Evolutionary conservation across 768 basidiomycete species (phyloP).

Genomic region (Trametes gibbosa): DNA sequence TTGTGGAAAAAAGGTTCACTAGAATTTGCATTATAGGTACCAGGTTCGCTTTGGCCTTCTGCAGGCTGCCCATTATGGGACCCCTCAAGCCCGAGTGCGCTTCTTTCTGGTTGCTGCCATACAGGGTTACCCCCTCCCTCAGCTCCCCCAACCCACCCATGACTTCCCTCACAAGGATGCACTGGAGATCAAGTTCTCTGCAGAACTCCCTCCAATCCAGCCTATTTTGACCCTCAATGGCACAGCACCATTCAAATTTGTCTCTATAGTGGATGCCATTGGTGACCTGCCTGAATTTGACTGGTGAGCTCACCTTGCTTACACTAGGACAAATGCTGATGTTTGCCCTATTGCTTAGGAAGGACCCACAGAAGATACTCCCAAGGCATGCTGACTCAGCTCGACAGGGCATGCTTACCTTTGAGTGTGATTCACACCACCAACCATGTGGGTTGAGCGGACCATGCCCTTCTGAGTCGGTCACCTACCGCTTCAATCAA

Average conservation of each 20-base stretch:
- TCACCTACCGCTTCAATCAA: conserved; percentile 33
- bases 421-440: conserved; percentile 38
- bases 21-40: conserved; percentile 32
- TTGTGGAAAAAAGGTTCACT: not conserved
- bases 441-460: conserved; percentile 34
- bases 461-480: conserved; percentile 1
- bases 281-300: conserved; percentile 70
- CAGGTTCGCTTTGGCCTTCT: conserved; percentile 43
- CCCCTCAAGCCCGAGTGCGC: conserved; percentile 44
- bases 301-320: conserved; percentile 44
- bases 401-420: not conserved
- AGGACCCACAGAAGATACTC: conserved; percentile 33
- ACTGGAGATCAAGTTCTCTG: conserved; percentile 52
- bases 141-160: conserved; percentile 43
- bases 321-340: not conserved
- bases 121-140: conserved; percentile 35
- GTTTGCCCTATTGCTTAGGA: conserved; percentile 11
- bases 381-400: not conserved
- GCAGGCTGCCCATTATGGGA: conserved; percentile 48
- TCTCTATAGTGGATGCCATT: conserved; percentile 72
- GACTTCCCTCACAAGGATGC: conserved; percentile 37
- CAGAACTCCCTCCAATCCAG: conserved; percentile 33
- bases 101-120: conserved; percentile 49
- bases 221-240: conserved; percentile 50
- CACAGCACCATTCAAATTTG: conserved; percentile 44